Evolutionary conservation across 2,329 filamentous ascomycete genomes (phyloP), one percentile per base, ranked within the genome.

Genomic region (Penicillium aurantiogriseum): DNA sequence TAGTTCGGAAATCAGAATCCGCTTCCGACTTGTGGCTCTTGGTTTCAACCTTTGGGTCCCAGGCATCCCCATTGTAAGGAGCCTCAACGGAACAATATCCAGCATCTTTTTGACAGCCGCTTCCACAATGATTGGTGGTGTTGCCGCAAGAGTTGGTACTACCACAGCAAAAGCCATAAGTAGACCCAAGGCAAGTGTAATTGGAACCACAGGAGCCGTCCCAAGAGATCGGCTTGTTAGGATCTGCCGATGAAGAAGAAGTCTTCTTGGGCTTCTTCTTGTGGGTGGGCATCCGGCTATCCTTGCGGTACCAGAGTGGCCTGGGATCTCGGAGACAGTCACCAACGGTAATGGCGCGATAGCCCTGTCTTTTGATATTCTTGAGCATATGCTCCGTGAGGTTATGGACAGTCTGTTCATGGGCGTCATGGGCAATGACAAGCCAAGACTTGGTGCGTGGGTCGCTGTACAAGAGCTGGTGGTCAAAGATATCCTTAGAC

Each of bases 361-460:
- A 77, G 5, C 70, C 69, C 19, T 70, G 64, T 25, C 65, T 64
- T 31, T 57, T 56, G 33, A 73, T 62, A 38, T 60, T 65, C 25
- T 71, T 63, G 35, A 78, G 60, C 73, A 78, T 77, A 57, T 77
- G 68, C 47, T 72, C 67, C 1, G 76, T 78, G 40, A 78, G 69
- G 40, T 77, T 77, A 58, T 74, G 71, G 7, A 76, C 74, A 2
- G 75, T 77, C 58, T 77, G 76, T 25, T 76, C 68, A 58, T 78
- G 76, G 2, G 76, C 74, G 54, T 78, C 75, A 56, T 78, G 76
- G 5, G 70, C 73, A 46, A 78, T 78, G 39, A 75, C 69, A 27
- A 78, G 63, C 67, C 76, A 74, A 17, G 75, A 71, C n/a, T 67
- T 69, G 17, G 68, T 68, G 6, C 60, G 63, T 13, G 66, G 53